Base-by-base conservation (phyloP, 805 yeast species). In the Starmerella scarabaei region DNA sequence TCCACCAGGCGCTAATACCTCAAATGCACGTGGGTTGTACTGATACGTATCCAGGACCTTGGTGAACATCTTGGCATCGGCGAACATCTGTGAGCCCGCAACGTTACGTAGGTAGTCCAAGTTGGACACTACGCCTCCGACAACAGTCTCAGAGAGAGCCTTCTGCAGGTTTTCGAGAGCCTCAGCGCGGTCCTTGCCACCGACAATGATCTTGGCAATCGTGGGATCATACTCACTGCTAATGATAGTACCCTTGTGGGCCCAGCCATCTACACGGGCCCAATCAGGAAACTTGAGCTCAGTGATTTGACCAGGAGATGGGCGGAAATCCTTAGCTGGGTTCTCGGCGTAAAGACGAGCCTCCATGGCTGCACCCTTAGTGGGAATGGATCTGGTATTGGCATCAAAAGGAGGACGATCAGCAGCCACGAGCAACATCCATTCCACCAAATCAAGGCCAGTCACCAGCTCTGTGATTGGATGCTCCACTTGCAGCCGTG, bases 181-280 rank as follows among this genome's bases (percentile, higher is more conserved):
- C 44, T 86, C 97, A 34, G 69, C 71, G 60, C 98, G 75, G 58
- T 83, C 86, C 42, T 69, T 73, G 33, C 96, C 97, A 54, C 85
- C 88, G 24, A 91, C 97, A 61, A 88, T 88, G 52, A 91, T 86
- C 64, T 88, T 88, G 33, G 97, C 97, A 50, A 88, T 67, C 9
- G 95, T 84, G 36, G 97, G 97, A 62, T 86, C 98, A 60, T 84
- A 88, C 60, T 91, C 96, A 19, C 95, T 84, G 45, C 93, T 77
- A 44, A 88, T 66, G 28, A 69, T 75, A 11, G 95, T 79, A 48
- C 98, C 98, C 48, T 80, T 80, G 41, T 73, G 66, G 36, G 84
- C 88, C 97, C 98, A 91, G 12, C 91, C 79, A 57, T 88, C 98
- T 47, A 88, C 73, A 63, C 98, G 76, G 7, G 95, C 95, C 80